Evolutionary conservation across 2,329 filamentous ascomycete species (phyloP), one percentile per base, ranked within the genome.

Genomic region (Ramichloridium luteum): DNA sequence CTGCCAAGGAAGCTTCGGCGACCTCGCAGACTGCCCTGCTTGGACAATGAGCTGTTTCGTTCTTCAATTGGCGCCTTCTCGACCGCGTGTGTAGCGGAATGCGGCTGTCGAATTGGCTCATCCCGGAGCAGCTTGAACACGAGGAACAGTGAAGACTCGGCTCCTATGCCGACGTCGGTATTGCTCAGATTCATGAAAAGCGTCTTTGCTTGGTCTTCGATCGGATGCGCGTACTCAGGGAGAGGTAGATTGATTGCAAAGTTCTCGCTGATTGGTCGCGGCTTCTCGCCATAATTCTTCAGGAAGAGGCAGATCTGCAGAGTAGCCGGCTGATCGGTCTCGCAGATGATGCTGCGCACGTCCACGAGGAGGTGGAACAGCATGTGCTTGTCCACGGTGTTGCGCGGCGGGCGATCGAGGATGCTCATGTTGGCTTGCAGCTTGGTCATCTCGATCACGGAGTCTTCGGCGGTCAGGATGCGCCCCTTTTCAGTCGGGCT

Each of bases 341-440:
- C 73, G 10, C 83, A 83, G 1, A 79, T 75, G 40, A 94, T 79
- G 6, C 79, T 77, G 48, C 80, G 86, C 38, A 96, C 70, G 46
- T 93, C 84, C 16, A 94, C 70, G 36, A 93, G 65, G 4, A 92
- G 58, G 46, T 96, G 79, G 51, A 93, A 81, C 32, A 93, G 61
- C 20, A 81, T 76, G 30, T 77, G 68, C 45, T 84, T 66, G 45
- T 80, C 85, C 11, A 72, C 58, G 6, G 72, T 63, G 3, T 72
- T 65, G 13, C 72, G 70, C 0, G 85, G 86, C n/a, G 77, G 74
- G 45, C 82, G 79, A 36, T 93, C 79, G 27, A 98, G 66, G 48
- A 96, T 70, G 56, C 85, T 93, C 90, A 98, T 98, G 51, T 86
- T 74, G 4, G 90, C 92, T 61, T 98, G 92, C 35, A 96, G 64